Conservation (phyloP, 495 filamentous ascomycete species). For the Hyaloscypha finlandica region DNA sequence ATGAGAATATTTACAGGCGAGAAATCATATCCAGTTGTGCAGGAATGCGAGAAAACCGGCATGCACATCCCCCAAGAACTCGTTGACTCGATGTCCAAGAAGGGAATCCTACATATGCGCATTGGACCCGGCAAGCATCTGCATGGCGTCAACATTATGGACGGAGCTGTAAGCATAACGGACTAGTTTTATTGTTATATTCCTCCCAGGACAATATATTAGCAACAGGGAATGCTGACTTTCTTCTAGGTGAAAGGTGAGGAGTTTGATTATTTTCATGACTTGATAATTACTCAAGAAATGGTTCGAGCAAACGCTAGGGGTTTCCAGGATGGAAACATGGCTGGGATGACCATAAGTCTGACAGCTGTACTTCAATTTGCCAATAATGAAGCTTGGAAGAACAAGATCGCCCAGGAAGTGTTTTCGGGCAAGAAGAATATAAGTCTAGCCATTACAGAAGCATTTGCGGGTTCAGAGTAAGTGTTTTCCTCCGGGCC, state of each 20-base stretch:
- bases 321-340: constrained; percentile 60
- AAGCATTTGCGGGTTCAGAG: constrained; percentile 87
- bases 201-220: no score
- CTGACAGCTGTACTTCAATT: constrained; percentile 82
- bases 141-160: constrained; percentile 66
- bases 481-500: no score
- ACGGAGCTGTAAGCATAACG: constrained; percentile 49
- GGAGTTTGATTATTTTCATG: constrained; percentile 89
- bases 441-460: constrained; percentile 85
- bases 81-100: constrained; percentile 74
- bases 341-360: constrained; percentile 67
- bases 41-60: constrained; percentile 76
- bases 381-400: constrained; percentile 65
- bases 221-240: neutral
- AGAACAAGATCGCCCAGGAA: constrained; percentile 67
- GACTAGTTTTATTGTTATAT: neutral
- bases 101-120: constrained; percentile 77
- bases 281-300: constrained; percentile 77
- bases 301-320: constrained; percentile 66
- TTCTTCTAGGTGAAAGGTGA: constrained; percentile 56
- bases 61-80: constrained; percentile 74
- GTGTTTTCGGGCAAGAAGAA: constrained; percentile 81
- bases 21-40: constrained; percentile 72
- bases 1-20: constrained; percentile 73
- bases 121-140: constrained; percentile 83